Conservation (phyloP, 2,329 filamentous ascomycete species). For the Alternaria sp. region DNA sequence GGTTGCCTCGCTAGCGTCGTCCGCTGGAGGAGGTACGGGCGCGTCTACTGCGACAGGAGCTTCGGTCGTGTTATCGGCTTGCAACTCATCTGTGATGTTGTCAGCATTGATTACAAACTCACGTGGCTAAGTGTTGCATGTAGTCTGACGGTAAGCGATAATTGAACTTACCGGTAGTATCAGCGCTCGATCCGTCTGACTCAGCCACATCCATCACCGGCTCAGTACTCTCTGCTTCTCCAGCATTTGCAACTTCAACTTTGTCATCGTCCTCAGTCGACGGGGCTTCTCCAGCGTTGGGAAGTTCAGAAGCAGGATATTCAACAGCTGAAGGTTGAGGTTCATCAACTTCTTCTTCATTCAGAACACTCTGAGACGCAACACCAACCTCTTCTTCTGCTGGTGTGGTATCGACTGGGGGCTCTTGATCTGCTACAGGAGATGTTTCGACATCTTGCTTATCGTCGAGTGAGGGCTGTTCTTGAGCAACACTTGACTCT, state of each 20-base stretch:
- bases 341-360: not conserved
- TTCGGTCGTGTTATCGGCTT: not conserved
- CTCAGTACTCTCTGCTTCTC: not conserved
- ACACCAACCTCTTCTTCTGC: not conserved
- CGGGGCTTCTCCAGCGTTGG: not conserved
- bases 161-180: constrained; percentile 7
- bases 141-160: not conserved
- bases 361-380: not conserved
- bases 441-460: not conserved
- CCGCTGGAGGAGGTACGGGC: not conserved
- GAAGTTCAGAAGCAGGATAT: not conserved
- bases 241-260: not conserved
- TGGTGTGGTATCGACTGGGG: not conserved
- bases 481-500: not conserved
- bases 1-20: not conserved
- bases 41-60: constrained; percentile 2
- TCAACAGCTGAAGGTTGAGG: not conserved
- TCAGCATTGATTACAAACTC: constrained; percentile 3
- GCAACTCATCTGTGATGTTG: constrained; percentile 2
- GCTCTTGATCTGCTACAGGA: not conserved
- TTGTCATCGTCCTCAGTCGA: constrained; percentile 10
- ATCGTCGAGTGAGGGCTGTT: not conserved
- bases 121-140: not conserved
- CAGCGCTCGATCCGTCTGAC: constrained; percentile 1
- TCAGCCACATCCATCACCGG: not conserved